Evolutionary conservation across 139 green algal genomes (phyloP).

Genomic region (Volvox reticuliferus): DNA sequence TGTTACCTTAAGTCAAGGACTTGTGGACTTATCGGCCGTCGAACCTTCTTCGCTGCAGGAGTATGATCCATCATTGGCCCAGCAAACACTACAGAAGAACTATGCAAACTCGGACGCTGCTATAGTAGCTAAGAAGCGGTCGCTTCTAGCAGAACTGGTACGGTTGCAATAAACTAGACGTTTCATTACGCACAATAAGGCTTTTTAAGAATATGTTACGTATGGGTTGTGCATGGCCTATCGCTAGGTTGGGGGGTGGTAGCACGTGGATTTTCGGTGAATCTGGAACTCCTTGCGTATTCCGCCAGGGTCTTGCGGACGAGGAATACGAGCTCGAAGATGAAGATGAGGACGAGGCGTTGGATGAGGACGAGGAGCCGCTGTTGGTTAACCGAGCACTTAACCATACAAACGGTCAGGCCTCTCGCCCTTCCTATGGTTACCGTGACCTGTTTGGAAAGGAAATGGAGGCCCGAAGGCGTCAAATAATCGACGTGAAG

Average conservation of each 20-base stretch:
- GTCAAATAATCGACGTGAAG: conserved; percentile 45
- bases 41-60: background rate
- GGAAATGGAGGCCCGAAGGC: conserved; percentile 24
- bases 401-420: conserved; percentile 27
- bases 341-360: conserved; percentile 26
- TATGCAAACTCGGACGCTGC: background rate
- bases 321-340: conserved; percentile 52
- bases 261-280: background rate
- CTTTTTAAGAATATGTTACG: no score
- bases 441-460: conserved; percentile 48
- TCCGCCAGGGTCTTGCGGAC: conserved; percentile 49
- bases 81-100: conserved; percentile 44
- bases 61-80: conserved; percentile 51
- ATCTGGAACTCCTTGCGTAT: background rate
- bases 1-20: background rate
- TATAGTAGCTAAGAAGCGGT: conserved; percentile 23
- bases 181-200: background rate
- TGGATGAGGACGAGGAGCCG: conserved; percentile 38
- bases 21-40: background rate
- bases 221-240: no score
- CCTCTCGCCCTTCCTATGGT: background rate
- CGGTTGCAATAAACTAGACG: background rate
- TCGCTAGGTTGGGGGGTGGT: background rate
- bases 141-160: conserved; percentile 42
- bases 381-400: background rate